Evolutionary conservation across 2,329 filamentous ascomycete genomes (phyloP), one percentile per base, ranked within the genome.

Genomic region (Byssothecium circinans): DNA sequence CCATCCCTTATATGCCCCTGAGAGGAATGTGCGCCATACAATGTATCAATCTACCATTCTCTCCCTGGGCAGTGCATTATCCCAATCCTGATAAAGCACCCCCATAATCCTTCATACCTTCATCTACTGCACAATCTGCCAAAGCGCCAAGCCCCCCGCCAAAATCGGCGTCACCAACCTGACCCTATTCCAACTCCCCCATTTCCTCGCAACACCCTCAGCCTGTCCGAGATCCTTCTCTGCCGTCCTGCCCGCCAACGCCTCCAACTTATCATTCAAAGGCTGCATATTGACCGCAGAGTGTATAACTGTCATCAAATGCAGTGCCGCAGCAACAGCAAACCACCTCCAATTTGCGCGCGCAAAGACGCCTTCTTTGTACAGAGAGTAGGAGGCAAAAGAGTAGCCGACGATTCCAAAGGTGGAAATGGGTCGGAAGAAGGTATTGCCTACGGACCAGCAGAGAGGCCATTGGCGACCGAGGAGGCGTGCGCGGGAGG

Each of bases 251-350:
- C 46, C 69, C 20, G 52, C 68, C 45, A 78, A 59, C 14, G 67
- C 72, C 47, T 75, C 74, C n/a, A 79, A 49, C 61, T 75, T 74
- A 47, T 73, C 71, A 46, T 80, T 79, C 53, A 79, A 54, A 19
- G 76, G 76, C 69, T 79, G 76, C 76, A 79, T 77, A 49, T 79
- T 79, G 15, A 75, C 44, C 2, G 76, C 76, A 11, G 74, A 76
- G 49, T 79, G 76, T n/a, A 79, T 51, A 33, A 79, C 73, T 0
- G 73, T 77, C 22, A 72, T 65, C 22, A 79, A 53, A 47, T 79
- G 77, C 60, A 75, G 74, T 4, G 69, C 36, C 7, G 77, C 74
- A 4, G 72, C 64, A 11, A 76, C 49, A 2, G 74, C 74, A 39
- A 75, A 78, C 4, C 74, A 23, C 36, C 67, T 69, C 76, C 75